Base-by-base conservation (phyloP, 2,329 filamentous ascomycete species). In the Aureobasidium sp. region DNA sequence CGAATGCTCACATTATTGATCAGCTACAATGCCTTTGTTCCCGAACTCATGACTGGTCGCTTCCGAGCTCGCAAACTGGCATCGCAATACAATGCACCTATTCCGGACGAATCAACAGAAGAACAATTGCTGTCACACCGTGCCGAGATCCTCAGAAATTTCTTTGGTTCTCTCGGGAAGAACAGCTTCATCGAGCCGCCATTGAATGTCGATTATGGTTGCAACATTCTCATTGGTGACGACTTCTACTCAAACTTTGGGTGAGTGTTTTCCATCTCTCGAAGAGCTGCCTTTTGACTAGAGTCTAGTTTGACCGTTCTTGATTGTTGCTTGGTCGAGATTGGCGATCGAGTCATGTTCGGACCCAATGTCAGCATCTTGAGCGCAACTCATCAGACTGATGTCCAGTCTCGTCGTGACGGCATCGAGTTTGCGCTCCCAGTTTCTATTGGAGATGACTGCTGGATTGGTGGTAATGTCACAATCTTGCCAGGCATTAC, bases 381-480 rank as follows among this genome's bases (percentile, higher is more conserved):
- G 40, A 70, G 74, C 0, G 78, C 77, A 0, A 78, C 74, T 16
- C 78, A 80, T 55, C 74, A 78, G 55, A 68, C 71, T 0, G 74
- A 76, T 35, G 74, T 79, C 4, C 68, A 71, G 44, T 71, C 68
- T 30, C 68, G 75, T 6, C 63, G 70, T 11, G 71, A 75, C 6
- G 70, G 74, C 21, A 66, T 78, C 7, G 77, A 80, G 57, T 78
- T 72, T 54, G 74, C 74, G 0, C 67, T 68, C 30, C 72, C 72
- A 0, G 71, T 79, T 0, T 68, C 66, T 12, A 81, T 95, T 50
- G 88, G 84, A 0, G 84, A 89, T 58, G 89, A 95, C 70, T 87
- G 86, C 69, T 89, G 87, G 87, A 69, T 91, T 25, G 86, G 84
- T 1, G 86, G 86, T 0, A 84, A 83, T 62, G 82, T 81, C 4